Evolutionary conservation across 352 stramenopile species (phyloP), one percentile per base, ranked within the genome.

Genomic region (Phytophthora palmivora): DNA sequence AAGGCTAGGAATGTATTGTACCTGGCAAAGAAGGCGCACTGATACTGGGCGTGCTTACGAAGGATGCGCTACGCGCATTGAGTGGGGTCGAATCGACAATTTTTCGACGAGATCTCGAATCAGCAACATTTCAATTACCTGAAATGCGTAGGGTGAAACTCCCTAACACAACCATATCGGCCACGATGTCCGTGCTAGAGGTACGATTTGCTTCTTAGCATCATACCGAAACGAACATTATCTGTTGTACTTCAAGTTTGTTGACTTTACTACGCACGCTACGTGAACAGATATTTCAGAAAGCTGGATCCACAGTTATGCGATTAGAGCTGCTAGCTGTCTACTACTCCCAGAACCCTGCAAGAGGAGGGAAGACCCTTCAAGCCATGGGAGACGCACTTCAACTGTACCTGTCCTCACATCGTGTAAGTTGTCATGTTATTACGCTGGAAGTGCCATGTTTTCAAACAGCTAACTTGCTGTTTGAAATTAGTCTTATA

Each of bases 31-130:
- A n/a, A 45, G 30, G 43, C 30, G 39, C 37, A 24, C 44, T 53
- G 4, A 74, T 24, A 55, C 59, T 4, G n/a, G 12, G 34, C 6
- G 33, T 53, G 11, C 26, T 56, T 51, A n/a, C n/a, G 2, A 38
- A 92, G 84, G 79, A 86, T 67, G 71, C 69, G 1, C 42, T 89
- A n/a, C 75, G 73, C 59, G 78, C 72, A 39, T 57, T 93, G 4
- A 81, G 69, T 64, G 84, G 82, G n/a, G 69, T 93, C 30, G 76
- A 88, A 1, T 93, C 84, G 6, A 74, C 77, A 28, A 41, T 89
- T 26, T 87, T 87, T 39, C 71, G 76, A 24, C 63, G 71, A 30
- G 67, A 86, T 51, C 30, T 79, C 4, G 26, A 48, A 8, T 68
- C 70, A 6, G 80, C 72, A 30, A 67, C 53, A 16, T 83, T 93